Conservation (phyloP, 768 basidiomycete genomes). For the Pleurotus tuoliensis region DNA sequence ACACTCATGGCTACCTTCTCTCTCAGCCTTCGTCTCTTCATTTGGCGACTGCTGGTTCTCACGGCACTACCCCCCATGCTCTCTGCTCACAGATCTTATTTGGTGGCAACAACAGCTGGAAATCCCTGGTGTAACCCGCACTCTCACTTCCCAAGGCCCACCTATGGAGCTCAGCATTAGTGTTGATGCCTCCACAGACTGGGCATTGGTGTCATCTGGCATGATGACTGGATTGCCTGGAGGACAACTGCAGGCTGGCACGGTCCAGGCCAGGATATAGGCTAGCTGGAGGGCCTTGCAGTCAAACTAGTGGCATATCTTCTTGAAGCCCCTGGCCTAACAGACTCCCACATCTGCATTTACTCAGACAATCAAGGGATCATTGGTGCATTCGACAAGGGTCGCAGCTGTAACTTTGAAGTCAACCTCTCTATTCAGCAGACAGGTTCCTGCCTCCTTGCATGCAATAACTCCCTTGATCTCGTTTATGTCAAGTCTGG, state of each 20-base stretch:
- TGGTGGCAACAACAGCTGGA: constrained; percentile 6
- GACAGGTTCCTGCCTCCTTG: constrained; percentile 9
- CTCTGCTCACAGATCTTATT: constrained; percentile 7
- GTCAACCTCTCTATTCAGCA: constrained; percentile 18
- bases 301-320: neutral
- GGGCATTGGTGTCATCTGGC: constrained; percentile 33
- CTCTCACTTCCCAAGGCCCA: neutral
- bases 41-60: constrained; percentile 4
- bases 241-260: constrained; percentile 12
- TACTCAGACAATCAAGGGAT: constrained; percentile 21
- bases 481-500: constrained; percentile 22
- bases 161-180: constrained; percentile 19
- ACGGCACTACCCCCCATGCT: constrained; percentile 4
- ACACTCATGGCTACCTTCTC: constrained; percentile 6
- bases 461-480: constrained; percentile 14
- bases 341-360: constrained; percentile 13
- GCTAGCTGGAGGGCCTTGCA: constrained; percentile 8
- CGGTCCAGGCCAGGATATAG: neutral
- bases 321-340: constrained; percentile 1
- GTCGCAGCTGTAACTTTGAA: constrained; percentile 15
- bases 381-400: constrained; percentile 18
- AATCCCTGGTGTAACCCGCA: constrained; percentile 12
- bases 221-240: constrained; percentile 26
- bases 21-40: constrained; percentile 8
- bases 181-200: constrained; percentile 26